Percentiles rank a stretch among this genome's conserved stretches.
These are phyloP conservation scores for Diaporthe sp. DNA, from an alignment of 2,329 filamentous ascomycete genomes.

Conservation along the genomic window DNA sequence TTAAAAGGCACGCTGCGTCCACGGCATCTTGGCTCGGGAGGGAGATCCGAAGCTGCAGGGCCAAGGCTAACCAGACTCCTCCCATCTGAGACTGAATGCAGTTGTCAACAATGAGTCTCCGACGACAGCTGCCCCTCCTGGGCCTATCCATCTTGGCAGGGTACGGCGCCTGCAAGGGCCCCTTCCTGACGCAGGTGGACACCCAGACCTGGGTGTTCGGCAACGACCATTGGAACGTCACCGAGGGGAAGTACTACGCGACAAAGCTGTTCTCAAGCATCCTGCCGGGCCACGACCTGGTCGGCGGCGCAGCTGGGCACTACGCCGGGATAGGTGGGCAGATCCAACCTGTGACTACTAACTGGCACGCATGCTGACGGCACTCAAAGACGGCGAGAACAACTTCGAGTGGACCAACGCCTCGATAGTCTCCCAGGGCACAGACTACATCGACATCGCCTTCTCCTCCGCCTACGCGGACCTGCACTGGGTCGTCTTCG, in stretches of 20 bases:
- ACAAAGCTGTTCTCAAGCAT: slow-evolving; percentile 38
- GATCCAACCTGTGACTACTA: neutral
- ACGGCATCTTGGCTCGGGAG: neutral
- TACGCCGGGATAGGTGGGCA: slow-evolving; percentile 50
- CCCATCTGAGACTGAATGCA: neutral
- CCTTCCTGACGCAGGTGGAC: slow-evolving; percentile 46
- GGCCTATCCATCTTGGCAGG: slow-evolving; percentile 10
- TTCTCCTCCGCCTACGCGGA: slow-evolving; percentile 61
- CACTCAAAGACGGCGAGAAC: slow-evolving; percentile 58
- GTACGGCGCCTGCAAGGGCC: slow-evolving; percentile 25
- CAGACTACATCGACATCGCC: slow-evolving; percentile 57
- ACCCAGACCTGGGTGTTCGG: slow-evolving; percentile 48
- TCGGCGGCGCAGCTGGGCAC: slow-evolving; percentile 48
- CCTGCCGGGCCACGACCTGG: slow-evolving; percentile 47
- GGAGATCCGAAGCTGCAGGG: neutral
- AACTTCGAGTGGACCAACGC: slow-evolving; percentile 62
- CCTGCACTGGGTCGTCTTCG: slow-evolving; percentile 65
- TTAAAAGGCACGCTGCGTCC: neutral
- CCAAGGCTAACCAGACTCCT: neutral
- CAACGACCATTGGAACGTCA: slow-evolving; percentile 47
- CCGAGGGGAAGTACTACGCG: slow-evolving; percentile 44
- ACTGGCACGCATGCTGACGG: neutral
- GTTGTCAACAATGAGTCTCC: slow-evolving; percentile 5
- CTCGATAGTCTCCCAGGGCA: slow-evolving; percentile 51
- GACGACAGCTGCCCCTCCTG: neutral